A percentile compares a stretch with the other conserved stretches of the same genome.
Conservation (phyloP, 768 basidiomycete genomes). For the Leccinum broughii region DNA sequence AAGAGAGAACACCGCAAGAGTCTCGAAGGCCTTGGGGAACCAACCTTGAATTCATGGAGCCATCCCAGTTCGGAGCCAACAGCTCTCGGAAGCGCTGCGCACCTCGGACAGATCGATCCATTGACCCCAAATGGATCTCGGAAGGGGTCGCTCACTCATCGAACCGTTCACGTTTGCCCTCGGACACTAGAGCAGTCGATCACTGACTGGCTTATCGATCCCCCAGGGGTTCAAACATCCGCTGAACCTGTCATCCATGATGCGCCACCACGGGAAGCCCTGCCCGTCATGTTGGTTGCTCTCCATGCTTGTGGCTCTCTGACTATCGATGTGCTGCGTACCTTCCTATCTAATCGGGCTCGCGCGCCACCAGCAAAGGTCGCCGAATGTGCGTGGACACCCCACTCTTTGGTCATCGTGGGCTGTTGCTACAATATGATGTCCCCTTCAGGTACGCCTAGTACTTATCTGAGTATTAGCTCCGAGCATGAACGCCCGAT, state of each 20-base stretch:
- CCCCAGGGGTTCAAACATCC: constrained; percentile 1
- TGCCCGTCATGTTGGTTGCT: constrained; percentile 62
- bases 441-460: constrained; percentile 43
- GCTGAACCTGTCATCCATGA: background rate
- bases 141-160: constrained; percentile 50
- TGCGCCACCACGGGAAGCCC: constrained; percentile 7
- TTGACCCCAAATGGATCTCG: background rate
- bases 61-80: background rate
- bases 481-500: constrained; percentile 5
- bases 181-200: constrained; percentile 46
- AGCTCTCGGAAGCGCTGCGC: background rate
- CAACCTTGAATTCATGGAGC: background rate
- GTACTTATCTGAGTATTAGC: background rate
- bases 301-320: constrained; percentile 79
- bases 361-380: constrained; percentile 6
- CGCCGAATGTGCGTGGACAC: constrained; percentile 42
- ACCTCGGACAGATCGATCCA: background rate
- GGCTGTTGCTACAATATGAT: constrained; percentile 83
- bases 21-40: background rate
- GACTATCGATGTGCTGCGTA: constrained; percentile 63
- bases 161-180: constrained; percentile 55
- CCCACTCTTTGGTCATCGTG: constrained; percentile 57
- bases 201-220: constrained; percentile 50
- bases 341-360: constrained; percentile 40
- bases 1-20: constrained; percentile 14